Evolutionary conservation across 257 asterid species (phyloP), one percentile per base, ranked within the genome.

Genomic region (Thymus quinquecostatus): DNA sequence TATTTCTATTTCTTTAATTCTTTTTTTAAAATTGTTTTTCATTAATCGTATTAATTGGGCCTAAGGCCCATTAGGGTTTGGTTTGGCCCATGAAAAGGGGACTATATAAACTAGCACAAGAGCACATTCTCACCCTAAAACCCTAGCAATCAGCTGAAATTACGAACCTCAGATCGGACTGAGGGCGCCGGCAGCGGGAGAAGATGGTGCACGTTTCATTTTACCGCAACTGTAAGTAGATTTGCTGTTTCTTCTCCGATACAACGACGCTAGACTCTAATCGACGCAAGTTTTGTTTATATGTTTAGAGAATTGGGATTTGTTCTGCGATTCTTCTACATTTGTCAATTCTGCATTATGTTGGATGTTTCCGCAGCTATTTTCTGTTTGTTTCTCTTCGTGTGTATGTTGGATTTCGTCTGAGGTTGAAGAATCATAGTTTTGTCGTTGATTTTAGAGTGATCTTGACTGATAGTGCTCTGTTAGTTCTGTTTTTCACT

Each of bases 141-240:
- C 75, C 74, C 80, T 74, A 49, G 61, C 27, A 47, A 34, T 66
- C 10, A 45, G 0, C 59, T 60, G 40, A 41, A 6, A 8, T 61
- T 21, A 38, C 70, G 60, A 66, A 60, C 67, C 41, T 59, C 70
- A 32, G 75, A 72, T 72, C 75, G 83, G 79, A 40, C 27, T 54
- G 82, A 70, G 66, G 68, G 28, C 79, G 55, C 34, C 64, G 69
- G 57, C 74, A 70, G 74, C 61, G 53, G 57, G 21, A 32, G 69
- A 68, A 30, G 58, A 82, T 83, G 87, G 87, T 80, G 51, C 85
- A 80, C 80, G 87, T 83, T 14, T 72, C 76, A 0, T 68, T 80
- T 55, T 78, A 78, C 62, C 87, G 85, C 68, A 83, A 80, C 78
- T 80, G 83, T 83, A 78, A 80, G 85, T 28, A 6, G 11, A 13